Conservation (phyloP, 345 rosid genomes). For the Laguncularia racemosa region DNA sequence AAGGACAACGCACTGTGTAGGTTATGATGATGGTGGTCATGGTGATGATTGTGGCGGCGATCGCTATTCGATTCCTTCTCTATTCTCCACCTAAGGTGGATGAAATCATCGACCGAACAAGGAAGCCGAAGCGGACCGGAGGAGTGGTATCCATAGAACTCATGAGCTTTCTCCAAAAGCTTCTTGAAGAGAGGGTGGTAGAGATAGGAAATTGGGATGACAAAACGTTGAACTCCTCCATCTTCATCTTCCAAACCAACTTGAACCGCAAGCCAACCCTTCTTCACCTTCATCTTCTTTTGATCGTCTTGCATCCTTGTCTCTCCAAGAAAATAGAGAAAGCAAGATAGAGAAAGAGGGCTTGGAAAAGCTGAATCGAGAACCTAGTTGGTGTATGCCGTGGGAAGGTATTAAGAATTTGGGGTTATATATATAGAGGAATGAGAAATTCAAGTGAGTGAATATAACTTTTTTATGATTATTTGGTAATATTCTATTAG, state of each 20-base stretch:
- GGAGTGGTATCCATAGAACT: slow-evolving; percentile 34
- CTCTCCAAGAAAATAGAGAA: background rate
- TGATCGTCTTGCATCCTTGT: slow-evolving; percentile 8
- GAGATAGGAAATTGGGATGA: slow-evolving; percentile 35
- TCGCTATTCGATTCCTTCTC: slow-evolving; percentile 20
- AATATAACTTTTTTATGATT: too few species aligned
- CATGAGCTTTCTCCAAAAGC: slow-evolving; percentile 33
- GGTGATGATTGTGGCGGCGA: slow-evolving; percentile 21
- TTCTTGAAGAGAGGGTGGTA: slow-evolving; percentile 41
- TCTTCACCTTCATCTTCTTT: slow-evolving; percentile 42
- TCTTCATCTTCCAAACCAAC: slow-evolving; percentile 39
- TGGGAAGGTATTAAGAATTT: background rate
- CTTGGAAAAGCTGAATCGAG: too few species aligned
- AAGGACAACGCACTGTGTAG: slow-evolving; percentile 19
- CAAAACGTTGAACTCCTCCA: slow-evolving; percentile 15
- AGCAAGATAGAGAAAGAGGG: too few species aligned
- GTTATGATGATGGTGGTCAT: slow-evolving; percentile 11
- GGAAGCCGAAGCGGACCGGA: slow-evolving; percentile 34
- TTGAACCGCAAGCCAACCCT: slow-evolving; percentile 39
- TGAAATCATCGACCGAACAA: slow-evolving; percentile 37
- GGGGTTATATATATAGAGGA: too few species aligned
- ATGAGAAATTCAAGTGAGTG: too few species aligned
- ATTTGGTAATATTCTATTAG: too few species aligned
- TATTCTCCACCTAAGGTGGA: slow-evolving; percentile 34
- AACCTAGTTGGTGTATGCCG: too few species aligned